These are phyloP conservation scores for Pleurotus eryngii DNA, from an alignment of 768 basidiomycete genomes.

Conservation along the genomic window DNA sequence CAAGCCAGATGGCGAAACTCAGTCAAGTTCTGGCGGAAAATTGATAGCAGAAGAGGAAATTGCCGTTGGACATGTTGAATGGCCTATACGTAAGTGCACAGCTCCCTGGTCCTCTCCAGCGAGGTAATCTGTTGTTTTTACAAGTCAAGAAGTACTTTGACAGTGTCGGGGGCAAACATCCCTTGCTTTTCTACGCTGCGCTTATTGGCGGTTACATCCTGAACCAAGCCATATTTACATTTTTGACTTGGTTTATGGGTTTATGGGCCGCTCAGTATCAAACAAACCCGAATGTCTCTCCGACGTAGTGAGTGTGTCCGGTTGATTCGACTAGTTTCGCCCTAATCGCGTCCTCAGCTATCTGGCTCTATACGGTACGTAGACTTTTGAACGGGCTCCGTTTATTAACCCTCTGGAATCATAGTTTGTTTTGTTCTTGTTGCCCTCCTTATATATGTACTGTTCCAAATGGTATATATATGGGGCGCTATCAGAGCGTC, in stretches of 20 bases:
- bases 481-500: slow-evolving; percentile 52
- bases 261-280: slow-evolving; percentile 46
- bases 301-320: slow-evolving; percentile 29
- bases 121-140: neutral
- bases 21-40: slow-evolving; percentile 23
- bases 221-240: slow-evolving; percentile 18
- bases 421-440: slow-evolving; percentile 29
- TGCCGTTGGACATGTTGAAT: slow-evolving; percentile 54
- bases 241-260: slow-evolving; percentile 43
- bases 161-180: slow-evolving; percentile 33
- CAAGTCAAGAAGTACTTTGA: slow-evolving; percentile 34
- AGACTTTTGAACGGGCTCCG: neutral
- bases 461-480: slow-evolving; percentile 37
- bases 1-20: slow-evolving; percentile 32
- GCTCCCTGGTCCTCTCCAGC: slow-evolving; percentile 16
- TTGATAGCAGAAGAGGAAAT: slow-evolving; percentile 67
- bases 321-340: slow-evolving; percentile 4
- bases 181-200: slow-evolving; percentile 28
- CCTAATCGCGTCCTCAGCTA: slow-evolving; percentile 34
- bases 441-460: slow-evolving; percentile 27
- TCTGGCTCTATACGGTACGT: slow-evolving; percentile 35
- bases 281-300: slow-evolving; percentile 27
- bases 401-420: neutral
- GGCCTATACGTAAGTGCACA: slow-evolving; percentile 34
- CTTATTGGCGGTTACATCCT: slow-evolving; percentile 22